These are phyloP conservation scores for Aspergillus piperis DNA, from an alignment of 2,329 filamentous ascomycete species.

Conservation along the genomic window DNA sequence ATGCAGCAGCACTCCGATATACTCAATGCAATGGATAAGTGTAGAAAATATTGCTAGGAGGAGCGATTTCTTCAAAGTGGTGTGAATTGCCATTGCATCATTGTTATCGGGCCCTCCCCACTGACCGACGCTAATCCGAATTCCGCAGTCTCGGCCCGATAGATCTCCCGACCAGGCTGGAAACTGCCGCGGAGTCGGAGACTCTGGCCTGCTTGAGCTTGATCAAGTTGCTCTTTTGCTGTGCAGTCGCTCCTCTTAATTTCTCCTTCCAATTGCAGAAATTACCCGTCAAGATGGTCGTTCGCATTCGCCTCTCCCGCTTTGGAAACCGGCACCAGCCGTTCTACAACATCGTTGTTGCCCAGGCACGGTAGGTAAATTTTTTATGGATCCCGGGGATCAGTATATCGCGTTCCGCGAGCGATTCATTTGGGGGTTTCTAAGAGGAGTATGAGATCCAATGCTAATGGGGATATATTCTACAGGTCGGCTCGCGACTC, in stretches of 20 bases:
- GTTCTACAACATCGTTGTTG: constrained; percentile 96
- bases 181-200: constrained; percentile 32
- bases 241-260: constrained; percentile 1
- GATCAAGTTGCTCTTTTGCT: constrained; percentile 10
- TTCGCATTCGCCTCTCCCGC: constrained; percentile 90
- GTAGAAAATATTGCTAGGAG: neutral
- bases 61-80: neutral
- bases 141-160: constrained; percentile 26
- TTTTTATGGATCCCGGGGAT: constrained; percentile 2
- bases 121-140: constrained; percentile 26
- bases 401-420: neutral
- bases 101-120: constrained; percentile 22
- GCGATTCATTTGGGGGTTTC: neutral
- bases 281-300: constrained; percentile 67
- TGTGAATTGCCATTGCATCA: constrained; percentile 10
- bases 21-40: neutral
- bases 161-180: constrained; percentile 25
- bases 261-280: constrained; percentile 4
- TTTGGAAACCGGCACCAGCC: constrained; percentile 87
- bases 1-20: neutral
- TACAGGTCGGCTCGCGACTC: constrained; percentile 79
- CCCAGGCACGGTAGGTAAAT: constrained; percentile 75
- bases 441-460: neutral
- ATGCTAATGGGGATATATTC: constrained; percentile 6
- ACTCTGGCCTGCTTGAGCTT: constrained; percentile 13